phyloP scores from a whole-genome alignment of 2,329 filamentous ascomycete species.

The Penicillium sp. region DNA sequence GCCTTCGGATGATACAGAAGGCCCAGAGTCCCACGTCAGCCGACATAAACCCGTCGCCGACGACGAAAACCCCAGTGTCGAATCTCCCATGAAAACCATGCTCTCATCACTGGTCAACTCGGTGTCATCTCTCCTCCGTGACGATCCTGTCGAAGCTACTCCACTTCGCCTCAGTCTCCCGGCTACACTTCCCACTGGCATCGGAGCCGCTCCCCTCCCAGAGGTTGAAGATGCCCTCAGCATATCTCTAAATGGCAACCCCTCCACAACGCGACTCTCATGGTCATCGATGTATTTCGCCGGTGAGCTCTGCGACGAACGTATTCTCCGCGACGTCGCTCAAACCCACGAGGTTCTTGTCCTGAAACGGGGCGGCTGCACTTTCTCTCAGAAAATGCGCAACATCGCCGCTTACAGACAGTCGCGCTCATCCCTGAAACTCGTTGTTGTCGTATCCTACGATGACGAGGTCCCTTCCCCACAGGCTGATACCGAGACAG shows the following conservation, averaged over 20 bases:
- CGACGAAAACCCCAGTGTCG: conserved; percentile 28
- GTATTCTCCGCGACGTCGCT: conserved; percentile 54
- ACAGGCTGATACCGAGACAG: conserved; percentile 1
- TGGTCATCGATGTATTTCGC: conserved; percentile 74
- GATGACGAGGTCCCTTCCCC: conserved; percentile 46
- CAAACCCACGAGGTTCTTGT: conserved; percentile 73
- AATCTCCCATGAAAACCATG: conserved; percentile 40
- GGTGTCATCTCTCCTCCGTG: conserved; percentile 53
- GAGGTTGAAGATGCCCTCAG: conserved; percentile 58
- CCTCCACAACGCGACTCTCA: conserved; percentile 53
- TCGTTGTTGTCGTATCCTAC: conserved; percentile 75
- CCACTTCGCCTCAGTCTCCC: conserved; percentile 45
- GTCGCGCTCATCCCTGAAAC: conserved; percentile 62
- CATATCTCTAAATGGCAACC: conserved; percentile 34
- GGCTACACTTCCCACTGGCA: conserved; percentile 52
- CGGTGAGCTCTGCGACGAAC: conserved; percentile 63
- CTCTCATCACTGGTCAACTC: conserved; percentile 52
- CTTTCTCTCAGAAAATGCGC: conserved; percentile 76
- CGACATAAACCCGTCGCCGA: conserved; percentile 23
- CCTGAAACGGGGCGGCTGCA: conserved; percentile 78
- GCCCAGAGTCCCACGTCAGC: conserved; percentile 14
- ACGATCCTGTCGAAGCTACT: conserved; percentile 35
- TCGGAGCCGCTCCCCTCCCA: conserved; percentile 67
- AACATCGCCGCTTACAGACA: conserved; percentile 80
- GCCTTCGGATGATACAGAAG: conserved; percentile 18